Evolutionary conservation across 768 basidiomycete genomes (phyloP).

Genomic region (Rossbeevera mucosa): DNA sequence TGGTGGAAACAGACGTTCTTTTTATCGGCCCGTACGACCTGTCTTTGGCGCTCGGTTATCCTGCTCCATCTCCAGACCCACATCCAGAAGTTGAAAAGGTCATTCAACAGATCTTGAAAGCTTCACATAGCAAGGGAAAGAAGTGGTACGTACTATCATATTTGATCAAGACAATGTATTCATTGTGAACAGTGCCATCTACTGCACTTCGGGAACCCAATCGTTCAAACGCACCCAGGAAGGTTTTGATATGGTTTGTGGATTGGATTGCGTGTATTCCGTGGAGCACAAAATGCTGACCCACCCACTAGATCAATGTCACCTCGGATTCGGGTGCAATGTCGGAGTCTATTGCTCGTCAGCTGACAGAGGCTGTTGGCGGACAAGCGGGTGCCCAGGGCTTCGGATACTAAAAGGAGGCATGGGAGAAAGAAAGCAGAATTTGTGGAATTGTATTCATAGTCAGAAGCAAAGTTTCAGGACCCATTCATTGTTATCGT

Average conservation of each 20-base stretch:
- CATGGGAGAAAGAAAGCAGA: neutral
- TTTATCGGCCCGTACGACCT: constrained; percentile 70
- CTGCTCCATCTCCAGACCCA: constrained; percentile 58
- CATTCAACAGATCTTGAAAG: constrained; percentile 50
- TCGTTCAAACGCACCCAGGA: constrained; percentile 41
- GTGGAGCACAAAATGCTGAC: neutral
- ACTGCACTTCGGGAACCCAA: constrained; percentile 43
- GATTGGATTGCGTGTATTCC: neutral
- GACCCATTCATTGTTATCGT: neutral
- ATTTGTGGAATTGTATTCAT: neutral
- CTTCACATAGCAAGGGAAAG: constrained; percentile 51
- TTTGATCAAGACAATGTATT: neutral
- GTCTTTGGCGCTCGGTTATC: constrained; percentile 57
- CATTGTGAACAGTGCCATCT: constrained; percentile 39
- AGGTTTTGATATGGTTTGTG: constrained; percentile 50
- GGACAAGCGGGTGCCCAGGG: constrained; percentile 5
- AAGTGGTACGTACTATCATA: constrained; percentile 48
- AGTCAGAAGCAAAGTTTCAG: neutral
- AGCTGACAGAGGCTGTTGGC: constrained; percentile 21
- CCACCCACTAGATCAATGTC: constrained; percentile 43
- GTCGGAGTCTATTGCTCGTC: constrained; percentile 29
- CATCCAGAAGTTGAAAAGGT: constrained; percentile 59
- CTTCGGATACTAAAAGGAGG: constrained; percentile 11
- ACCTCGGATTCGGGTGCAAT: constrained; percentile 43
- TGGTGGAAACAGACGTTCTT: constrained; percentile 38